Conservation (phyloP, 2,329 filamentous ascomycete genomes). For the Tolypocladium tundrense region DNA sequence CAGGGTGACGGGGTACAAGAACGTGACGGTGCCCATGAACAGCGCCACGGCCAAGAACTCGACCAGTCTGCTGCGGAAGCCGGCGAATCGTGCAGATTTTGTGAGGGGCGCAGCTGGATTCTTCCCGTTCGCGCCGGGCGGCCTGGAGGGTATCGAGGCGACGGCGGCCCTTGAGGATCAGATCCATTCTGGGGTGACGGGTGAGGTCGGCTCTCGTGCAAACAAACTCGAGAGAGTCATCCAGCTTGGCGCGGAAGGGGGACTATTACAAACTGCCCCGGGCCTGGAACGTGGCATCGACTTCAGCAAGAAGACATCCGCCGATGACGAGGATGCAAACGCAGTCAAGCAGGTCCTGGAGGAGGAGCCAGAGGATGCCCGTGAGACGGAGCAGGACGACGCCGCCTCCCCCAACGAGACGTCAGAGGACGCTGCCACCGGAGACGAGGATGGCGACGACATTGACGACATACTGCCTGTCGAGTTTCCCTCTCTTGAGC, state of each 20-base stretch:
- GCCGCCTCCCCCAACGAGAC: conserved; percentile 12
- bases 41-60: conserved; percentile 93
- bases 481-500: conserved; percentile 86
- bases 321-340: conserved; percentile 51
- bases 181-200: conserved; percentile 41
- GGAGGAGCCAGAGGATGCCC: conserved; percentile 35
- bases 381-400: conserved; percentile 14
- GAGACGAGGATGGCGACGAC: conserved; percentile 43
- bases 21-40: conserved; percentile 82
- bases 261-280: conserved; percentile 71
- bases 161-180: conserved; percentile 78
- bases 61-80: conserved; percentile 78
- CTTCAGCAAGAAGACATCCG: conserved; percentile 47
- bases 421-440: conserved; percentile 16
- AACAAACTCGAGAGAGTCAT: conserved; percentile 75
- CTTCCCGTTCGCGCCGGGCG: conserved; percentile 88
- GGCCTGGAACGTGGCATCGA: conserved; percentile 72
- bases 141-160: conserved; percentile 76
- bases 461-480: conserved; percentile 84
- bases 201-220: conserved; percentile 30
- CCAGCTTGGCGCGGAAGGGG: conserved; percentile 65
- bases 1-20: conserved; percentile 83
- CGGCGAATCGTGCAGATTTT: conserved; percentile 78
- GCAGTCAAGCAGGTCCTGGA: conserved; percentile 58
- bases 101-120: conserved; percentile 88